These are phyloP conservation scores for Fomitopsis schrenkii DNA, from an alignment of 1,284 basidiomycete genomes.

Conservation along the genomic window DNA sequence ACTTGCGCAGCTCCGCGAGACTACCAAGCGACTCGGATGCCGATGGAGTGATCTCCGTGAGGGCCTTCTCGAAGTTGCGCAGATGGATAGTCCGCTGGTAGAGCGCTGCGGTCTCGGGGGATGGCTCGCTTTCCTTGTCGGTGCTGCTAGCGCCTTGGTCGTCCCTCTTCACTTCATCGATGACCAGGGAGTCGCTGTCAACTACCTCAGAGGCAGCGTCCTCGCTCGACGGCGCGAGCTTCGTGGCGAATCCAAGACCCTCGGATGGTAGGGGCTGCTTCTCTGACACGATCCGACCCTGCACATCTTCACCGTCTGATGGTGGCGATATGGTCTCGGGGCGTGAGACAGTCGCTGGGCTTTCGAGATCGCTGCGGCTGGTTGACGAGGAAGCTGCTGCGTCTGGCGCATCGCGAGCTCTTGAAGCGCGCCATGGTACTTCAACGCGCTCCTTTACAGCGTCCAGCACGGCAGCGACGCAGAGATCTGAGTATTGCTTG, in stretches of 20 bases:
- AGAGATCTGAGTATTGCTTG: constrained; percentile 58
- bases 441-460: constrained; percentile 81
- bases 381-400: background rate
- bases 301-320: background rate
- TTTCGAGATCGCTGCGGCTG: background rate
- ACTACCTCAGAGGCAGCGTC: background rate
- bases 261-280: background rate
- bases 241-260: background rate
- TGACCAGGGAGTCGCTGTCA: background rate
- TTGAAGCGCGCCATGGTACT: constrained; percentile 58
- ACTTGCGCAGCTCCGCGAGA: constrained; percentile 79
- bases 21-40: constrained; percentile 79
- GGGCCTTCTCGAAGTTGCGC: constrained; percentile 76
- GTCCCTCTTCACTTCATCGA: background rate
- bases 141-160: background rate
- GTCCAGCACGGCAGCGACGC: constrained; percentile 85
- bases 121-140: background rate
- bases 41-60: constrained; percentile 84
- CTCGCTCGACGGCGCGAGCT: background rate
- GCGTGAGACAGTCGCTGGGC: background rate
- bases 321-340: background rate
- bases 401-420: background rate
- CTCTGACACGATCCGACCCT: background rate
- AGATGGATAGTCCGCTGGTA: constrained; percentile 40
- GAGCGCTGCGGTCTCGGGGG: background rate